Evolutionary conservation across 2,329 filamentous ascomycete species (phyloP), one percentile per base, ranked within the genome.

Genomic region (Shiraia sp.): DNA sequence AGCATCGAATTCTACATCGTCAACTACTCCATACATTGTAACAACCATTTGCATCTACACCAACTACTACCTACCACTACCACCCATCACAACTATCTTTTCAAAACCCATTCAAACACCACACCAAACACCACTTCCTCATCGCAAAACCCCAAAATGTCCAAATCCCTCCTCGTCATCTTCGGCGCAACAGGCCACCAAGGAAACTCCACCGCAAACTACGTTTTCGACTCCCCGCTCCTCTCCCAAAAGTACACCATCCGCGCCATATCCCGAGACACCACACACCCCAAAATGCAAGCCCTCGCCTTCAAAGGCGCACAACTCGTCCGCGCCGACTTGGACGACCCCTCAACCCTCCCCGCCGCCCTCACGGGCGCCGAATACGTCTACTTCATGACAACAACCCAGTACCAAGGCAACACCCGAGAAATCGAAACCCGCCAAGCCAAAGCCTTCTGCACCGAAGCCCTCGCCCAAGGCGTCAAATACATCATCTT

Each of bases 191-290:
- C 63, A 4, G 65, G 64, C 24, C 65, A 78, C 44, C 82, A 86
- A 66, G 82, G 82, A 34, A 76, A 78, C 47, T 79, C 78, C 7
- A 72, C 84, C 32, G 75, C 80, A 36, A 61, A 69, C 23, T 54
- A 59, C 27, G 59, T 79, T 13, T 69, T 77, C 9, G 49, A 58
- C 16, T 66, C 71, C 54, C 63, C 75, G 0, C 67, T 79, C 1
- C 59, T 68, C 9, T 57, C 58, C 8, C 13, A 45, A 4, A 71
- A 69, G n/a, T 66, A 72, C 31, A 59, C 68, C 4, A 68, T 85
- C 27, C 78, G 81, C 22, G 82, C 72, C 32, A 70, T 85, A 14
- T 81, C 81, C 2, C 77, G 82, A 32, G 70, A 80, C 43, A 47
- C 66, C 2, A 59, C 63, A 10, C 75, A 72, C 33, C 52, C 73